Evolutionary conservation across 805 yeast species (phyloP).

Genomic region (Schwanniomyces yamadae): DNA sequence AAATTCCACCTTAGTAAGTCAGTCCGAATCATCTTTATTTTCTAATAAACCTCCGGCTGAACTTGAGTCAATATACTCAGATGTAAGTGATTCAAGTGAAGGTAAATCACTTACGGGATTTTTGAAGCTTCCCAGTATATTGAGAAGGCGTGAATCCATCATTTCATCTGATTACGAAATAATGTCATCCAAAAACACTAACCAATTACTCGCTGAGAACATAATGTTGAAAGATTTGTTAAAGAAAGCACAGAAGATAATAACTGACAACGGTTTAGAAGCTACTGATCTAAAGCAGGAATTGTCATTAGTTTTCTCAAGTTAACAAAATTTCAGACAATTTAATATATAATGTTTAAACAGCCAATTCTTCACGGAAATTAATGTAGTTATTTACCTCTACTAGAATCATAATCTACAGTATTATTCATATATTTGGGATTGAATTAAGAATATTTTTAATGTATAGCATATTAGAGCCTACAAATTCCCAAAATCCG

Average conservation of each 20-base stretch:
- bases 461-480: too few relatives aligned
- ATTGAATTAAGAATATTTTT: too few relatives aligned
- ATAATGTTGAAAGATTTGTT: conserved; percentile 25
- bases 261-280: conserved; percentile 12
- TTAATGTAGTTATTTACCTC: too few relatives aligned
- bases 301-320: too few relatives aligned
- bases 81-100: conserved; percentile 16
- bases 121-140: conserved; percentile 18
- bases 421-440: too few relatives aligned
- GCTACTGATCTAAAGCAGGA: conserved; percentile 14
- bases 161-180: not conserved
- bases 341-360: too few relatives aligned
- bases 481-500: conserved; percentile 3
- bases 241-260: conserved; percentile 22
- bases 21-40: conserved; percentile 14
- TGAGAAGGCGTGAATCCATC: not conserved
- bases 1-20: conserved; percentile 7
- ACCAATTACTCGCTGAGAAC: conserved; percentile 21
- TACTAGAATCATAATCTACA: too few relatives aligned
- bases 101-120: conserved; percentile 17
- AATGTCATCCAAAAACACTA: not conserved
- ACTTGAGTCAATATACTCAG: conserved; percentile 31
- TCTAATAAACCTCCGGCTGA: conserved; percentile 13
- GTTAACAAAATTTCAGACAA: too few relatives aligned
- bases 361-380: too few relatives aligned